These are phyloP conservation scores for Fusarium fujikuroi DNA, from an alignment of 2,329 filamentous ascomycete species.

Conservation along the genomic window DNA sequence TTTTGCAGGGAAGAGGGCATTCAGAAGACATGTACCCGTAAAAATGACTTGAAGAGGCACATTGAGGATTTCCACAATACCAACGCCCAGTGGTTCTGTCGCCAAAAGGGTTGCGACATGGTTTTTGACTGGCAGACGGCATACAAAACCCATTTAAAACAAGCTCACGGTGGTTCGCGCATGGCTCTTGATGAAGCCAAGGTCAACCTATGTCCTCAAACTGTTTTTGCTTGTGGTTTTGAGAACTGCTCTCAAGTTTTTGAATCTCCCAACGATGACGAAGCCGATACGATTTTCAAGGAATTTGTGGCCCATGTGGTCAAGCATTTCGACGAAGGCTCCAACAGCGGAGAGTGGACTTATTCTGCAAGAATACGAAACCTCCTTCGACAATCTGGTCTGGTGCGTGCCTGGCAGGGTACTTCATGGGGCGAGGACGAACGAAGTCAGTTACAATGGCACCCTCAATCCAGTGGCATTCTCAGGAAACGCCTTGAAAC, in stretches of 20 bases:
- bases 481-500: conserved; percentile 59
- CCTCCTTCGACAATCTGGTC: conserved; percentile 54
- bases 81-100: conserved; percentile 59
- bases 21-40: conserved; percentile 56
- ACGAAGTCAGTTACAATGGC: conserved; percentile 52
- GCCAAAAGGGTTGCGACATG: conserved; percentile 56
- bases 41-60: conserved; percentile 61
- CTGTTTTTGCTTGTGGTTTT: conserved; percentile 62
- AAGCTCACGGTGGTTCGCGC: conserved; percentile 55
- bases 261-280: conserved; percentile 54
- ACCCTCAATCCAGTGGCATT: conserved; percentile 54
- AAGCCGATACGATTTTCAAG: conserved; percentile 54
- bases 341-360: conserved; percentile 55
- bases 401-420: conserved; percentile 52
- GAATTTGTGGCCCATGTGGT: conserved; percentile 60
- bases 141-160: conserved; percentile 60
- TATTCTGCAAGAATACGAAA: conserved; percentile 59
- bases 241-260: conserved; percentile 57
- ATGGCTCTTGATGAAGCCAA: conserved; percentile 56
- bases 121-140: conserved; percentile 61
- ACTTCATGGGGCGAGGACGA: conserved; percentile 51
- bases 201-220: conserved; percentile 57
- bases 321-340: conserved; percentile 58
- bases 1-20: conserved; percentile 57
- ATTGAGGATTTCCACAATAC: conserved; percentile 61